These are phyloP conservation scores for Filobasidium floriforme DNA, from an alignment of 768 basidiomycete species.

Conservation along the genomic window DNA sequence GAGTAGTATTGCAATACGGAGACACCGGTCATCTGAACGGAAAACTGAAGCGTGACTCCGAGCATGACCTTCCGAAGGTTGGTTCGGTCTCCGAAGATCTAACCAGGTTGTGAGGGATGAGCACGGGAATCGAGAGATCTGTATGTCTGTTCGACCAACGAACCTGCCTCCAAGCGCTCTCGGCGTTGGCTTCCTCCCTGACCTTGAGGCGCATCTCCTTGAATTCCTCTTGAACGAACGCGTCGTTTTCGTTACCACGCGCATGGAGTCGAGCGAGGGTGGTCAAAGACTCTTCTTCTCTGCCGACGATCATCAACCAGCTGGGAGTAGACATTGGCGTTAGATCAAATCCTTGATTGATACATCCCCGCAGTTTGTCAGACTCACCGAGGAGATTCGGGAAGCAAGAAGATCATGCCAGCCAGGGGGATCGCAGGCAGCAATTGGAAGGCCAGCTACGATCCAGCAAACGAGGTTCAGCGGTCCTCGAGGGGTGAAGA, in stretches of 20 bases:
- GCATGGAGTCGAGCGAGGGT: conserved; percentile 54
- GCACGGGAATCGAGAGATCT: too few relatives aligned
- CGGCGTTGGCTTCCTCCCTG: conserved; percentile 2
- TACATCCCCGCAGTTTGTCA: too few relatives aligned
- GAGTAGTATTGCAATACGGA: conserved; percentile 50
- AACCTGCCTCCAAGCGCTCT: conserved; percentile 2
- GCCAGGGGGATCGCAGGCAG: conserved; percentile 51
- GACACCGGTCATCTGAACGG: conserved; percentile 58
- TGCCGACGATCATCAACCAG: conserved; percentile 54
- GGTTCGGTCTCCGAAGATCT: conserved; percentile 45
- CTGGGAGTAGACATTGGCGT: conserved; percentile 28
- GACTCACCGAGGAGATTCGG: conserved; percentile 41
- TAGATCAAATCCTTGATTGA: too few relatives aligned
- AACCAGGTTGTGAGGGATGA: conserved; percentile 3
- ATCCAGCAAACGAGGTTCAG: too few relatives aligned
- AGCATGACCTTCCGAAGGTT: conserved; percentile 27
- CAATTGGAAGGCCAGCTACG: conserved; percentile 45
- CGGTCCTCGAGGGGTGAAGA: too few relatives aligned
- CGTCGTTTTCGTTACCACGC: conserved; percentile 50
- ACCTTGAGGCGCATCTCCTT: conserved; percentile 14
- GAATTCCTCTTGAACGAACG: conserved; percentile 50
- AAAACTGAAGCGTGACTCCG: conserved; percentile 51
- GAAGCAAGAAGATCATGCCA: conserved; percentile 52
- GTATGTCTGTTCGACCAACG: too few relatives aligned
- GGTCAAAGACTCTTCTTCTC: conserved; percentile 49